These are phyloP conservation scores for Globisporangium spiculum DNA, from an alignment of 352 stramenopile genomes.

Conservation along the genomic window DNA sequence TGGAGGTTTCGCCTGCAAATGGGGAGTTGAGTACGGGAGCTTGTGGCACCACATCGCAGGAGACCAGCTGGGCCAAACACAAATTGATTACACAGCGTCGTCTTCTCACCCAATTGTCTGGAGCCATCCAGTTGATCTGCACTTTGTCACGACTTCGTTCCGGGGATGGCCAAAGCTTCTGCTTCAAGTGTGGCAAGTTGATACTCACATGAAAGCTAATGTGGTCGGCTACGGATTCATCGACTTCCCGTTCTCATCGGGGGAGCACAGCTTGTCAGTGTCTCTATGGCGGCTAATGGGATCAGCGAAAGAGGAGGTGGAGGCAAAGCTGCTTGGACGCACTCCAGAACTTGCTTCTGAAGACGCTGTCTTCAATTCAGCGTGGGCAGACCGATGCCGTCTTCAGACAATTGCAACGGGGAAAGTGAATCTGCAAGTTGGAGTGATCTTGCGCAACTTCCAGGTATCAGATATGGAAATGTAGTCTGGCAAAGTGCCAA, in stretches of 20 bases:
- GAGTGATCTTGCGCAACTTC: constrained; percentile 56
- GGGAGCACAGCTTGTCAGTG: constrained; percentile 44
- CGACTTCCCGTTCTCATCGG: constrained; percentile 48
- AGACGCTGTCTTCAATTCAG: constrained; percentile 53
- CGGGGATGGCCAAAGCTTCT: constrained; percentile 65
- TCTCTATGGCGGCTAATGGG: constrained; percentile 63
- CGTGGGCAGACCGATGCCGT: constrained; percentile 57
- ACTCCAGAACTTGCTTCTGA: constrained; percentile 56
- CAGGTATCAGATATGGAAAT: constrained; percentile 21
- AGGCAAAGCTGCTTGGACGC: constrained; percentile 40
- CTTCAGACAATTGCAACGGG: constrained; percentile 63
- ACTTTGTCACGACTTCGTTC: constrained; percentile 54
- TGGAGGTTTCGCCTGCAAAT: constrained; percentile 59
- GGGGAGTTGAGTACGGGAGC: constrained; percentile 59
- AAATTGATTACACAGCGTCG: constrained; percentile 47
- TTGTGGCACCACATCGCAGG: constrained; percentile 58
- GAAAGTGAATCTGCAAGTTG: constrained; percentile 43
- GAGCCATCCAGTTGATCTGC: constrained; percentile 66
- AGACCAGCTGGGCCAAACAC: constrained; percentile 57
- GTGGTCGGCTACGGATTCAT: constrained; percentile 61
- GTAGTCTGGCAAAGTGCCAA: constrained; percentile 10
- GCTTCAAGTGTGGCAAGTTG: constrained; percentile 60
- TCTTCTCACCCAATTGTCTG: constrained; percentile 36
- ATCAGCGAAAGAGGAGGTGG: constrained; percentile 44
- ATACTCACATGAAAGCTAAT: constrained; percentile 45